Conservation (phyloP, 768 basidiomycete genomes). For the Collybia nuda region DNA sequence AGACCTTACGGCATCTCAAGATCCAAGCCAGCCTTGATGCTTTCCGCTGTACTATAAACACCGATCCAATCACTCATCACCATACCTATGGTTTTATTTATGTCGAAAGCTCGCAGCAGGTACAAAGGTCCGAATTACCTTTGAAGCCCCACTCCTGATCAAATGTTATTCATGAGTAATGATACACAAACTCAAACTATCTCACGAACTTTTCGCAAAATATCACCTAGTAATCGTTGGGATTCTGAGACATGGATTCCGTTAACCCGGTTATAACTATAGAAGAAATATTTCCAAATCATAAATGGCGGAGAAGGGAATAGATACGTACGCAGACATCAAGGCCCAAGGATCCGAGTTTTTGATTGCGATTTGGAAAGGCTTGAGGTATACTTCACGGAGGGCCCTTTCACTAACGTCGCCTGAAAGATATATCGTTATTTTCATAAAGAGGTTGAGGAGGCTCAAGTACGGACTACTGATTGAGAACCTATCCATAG, state of each 20-base stretch:
- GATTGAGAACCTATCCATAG: slow-evolving; percentile 35
- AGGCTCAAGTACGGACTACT: slow-evolving; percentile 32
- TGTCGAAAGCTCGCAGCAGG: not conserved
- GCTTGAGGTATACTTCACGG: slow-evolving; percentile 65
- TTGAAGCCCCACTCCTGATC: slow-evolving; percentile 61
- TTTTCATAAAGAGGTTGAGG: not conserved
- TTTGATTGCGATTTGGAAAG: slow-evolving; percentile 60
- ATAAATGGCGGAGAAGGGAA: not conserved
- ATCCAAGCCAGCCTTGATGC: slow-evolving; percentile 63
- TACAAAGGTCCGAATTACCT: slow-evolving; percentile 24
- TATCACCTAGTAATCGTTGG: slow-evolving; percentile 44
- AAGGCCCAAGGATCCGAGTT: slow-evolving; percentile 55
- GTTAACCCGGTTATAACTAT: slow-evolving; percentile 61
- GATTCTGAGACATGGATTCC: slow-evolving; percentile 61
- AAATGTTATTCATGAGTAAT: not conserved
- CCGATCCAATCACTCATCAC: slow-evolving; percentile 65
- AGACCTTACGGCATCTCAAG: slow-evolving; percentile 57
- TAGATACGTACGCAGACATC: slow-evolving; percentile 50
- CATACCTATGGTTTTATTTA: slow-evolving; percentile 28
- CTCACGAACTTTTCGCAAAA: slow-evolving; percentile 44
- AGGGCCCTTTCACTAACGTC: slow-evolving; percentile 46
- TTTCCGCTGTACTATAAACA: slow-evolving; percentile 43
- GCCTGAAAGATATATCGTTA: slow-evolving; percentile 22
- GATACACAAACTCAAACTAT: not conserved
- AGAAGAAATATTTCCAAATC: not conserved